Evolutionary conservation across 2,329 filamentous ascomycete species (phyloP).

Genomic region (Neofusicoccum kwambonambiense): DNA sequence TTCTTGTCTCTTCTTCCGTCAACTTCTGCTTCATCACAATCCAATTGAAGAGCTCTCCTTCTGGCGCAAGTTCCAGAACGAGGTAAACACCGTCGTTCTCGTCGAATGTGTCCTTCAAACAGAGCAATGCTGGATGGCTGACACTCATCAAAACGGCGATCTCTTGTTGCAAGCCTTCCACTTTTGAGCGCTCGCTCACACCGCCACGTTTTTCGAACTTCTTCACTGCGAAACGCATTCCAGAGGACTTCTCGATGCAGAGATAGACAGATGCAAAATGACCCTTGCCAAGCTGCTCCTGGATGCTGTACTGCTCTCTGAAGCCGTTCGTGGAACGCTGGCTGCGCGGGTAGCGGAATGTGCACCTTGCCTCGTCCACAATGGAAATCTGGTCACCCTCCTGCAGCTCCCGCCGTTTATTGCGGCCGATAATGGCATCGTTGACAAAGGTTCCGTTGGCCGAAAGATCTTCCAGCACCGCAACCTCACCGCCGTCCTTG

Average conservation of each 20-base stretch:
- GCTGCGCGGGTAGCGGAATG: conserved; percentile 77
- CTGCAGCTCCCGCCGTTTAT: conserved; percentile 82
- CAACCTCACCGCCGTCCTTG: conserved; percentile 57
- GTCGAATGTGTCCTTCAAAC: conserved; percentile 92
- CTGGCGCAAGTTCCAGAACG: conserved; percentile 83
- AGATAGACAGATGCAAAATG: conserved; percentile 94
- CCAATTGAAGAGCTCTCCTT: conserved; percentile 94
- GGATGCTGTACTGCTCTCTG: conserved; percentile 78
- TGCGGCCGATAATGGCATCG: conserved; percentile 84
- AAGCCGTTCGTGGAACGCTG: conserved; percentile 65
- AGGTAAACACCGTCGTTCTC: conserved; percentile 88
- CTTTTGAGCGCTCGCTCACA: conserved; percentile 79
- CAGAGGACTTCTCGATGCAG: conserved; percentile 81
- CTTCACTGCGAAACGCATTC: conserved; percentile 86
- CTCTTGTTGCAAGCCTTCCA: conserved; percentile 87
- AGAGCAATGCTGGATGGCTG: conserved; percentile 88
- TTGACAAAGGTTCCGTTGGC: conserved; percentile 97
- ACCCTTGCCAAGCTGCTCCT: conserved; percentile 86
- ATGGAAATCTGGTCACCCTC: conserved; percentile 91
- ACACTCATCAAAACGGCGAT: conserved; percentile 97
- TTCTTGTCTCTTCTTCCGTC: conserved; percentile 77
- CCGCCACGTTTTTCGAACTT: conserved; percentile 84
- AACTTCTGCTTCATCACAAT: conserved; percentile 91
- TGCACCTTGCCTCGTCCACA: conserved; percentile 78
- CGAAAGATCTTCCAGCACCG: conserved; percentile 87